These are phyloP conservation scores for Scedosporium apiospermum DNA, from an alignment of 2,329 filamentous ascomycete species.

Conservation along the genomic window DNA sequence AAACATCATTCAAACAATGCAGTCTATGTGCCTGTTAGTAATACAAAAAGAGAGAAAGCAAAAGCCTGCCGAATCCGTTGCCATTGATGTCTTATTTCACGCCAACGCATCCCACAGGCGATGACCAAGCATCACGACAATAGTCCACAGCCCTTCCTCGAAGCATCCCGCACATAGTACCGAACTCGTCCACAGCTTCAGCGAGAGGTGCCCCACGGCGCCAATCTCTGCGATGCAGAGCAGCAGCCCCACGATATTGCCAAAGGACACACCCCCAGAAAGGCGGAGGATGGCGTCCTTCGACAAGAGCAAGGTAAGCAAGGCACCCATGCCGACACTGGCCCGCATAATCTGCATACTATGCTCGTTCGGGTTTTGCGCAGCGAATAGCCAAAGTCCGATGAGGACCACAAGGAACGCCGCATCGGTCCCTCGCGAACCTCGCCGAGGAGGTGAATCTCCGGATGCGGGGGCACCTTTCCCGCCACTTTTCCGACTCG, in stretches of 20 bases:
- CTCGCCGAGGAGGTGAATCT: background rate
- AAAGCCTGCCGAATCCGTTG: background rate
- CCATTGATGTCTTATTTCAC: background rate
- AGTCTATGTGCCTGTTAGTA: no score
- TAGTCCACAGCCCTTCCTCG: background rate
- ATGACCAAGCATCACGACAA: constrained; percentile 4
- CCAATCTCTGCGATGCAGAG: background rate
- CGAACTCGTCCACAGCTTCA: background rate
- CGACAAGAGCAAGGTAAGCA: background rate
- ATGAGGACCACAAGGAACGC: constrained; percentile 2
- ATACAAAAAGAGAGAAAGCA: no score
- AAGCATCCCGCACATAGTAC: background rate
- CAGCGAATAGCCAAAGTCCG: constrained; percentile 2
- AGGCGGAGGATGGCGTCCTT: background rate
- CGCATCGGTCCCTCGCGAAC: background rate
- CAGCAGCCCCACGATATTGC: background rate
- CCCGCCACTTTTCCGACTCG: background rate
- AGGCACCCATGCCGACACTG: constrained; percentile 1
- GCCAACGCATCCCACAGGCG: background rate
- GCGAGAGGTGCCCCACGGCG: constrained; percentile 1
- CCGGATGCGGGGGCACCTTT: background rate
- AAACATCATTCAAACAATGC: background rate
- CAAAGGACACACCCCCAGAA: background rate
- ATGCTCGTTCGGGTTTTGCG: background rate
- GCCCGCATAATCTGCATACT: constrained; percentile 4